Conservation (phyloP, 345 rosid genomes). For the Hibiscus trionum region DNA sequence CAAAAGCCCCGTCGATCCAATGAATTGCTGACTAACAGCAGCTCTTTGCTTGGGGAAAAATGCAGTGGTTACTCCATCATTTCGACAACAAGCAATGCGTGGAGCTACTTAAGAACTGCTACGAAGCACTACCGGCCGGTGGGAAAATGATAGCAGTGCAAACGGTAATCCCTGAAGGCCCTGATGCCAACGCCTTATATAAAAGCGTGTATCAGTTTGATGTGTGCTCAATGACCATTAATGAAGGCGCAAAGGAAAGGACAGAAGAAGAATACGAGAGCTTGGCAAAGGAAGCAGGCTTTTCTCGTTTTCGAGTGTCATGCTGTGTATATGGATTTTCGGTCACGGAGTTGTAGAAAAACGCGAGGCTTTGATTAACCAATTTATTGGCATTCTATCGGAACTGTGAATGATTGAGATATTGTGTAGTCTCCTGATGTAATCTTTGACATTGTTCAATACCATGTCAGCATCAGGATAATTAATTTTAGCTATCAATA, state of each 20-base stretch:
- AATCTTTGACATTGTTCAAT: no score
- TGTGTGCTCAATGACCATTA: conserved; percentile 28
- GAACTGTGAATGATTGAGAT: no score
- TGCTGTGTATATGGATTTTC: conserved; percentile 31
- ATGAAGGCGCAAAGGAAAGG: conserved; percentile 34
- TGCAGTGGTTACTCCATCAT: conserved; percentile 43
- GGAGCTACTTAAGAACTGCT: conserved; percentile 42
- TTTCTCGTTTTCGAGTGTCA: conserved; percentile 34
- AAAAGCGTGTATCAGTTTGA: conserved; percentile 35
- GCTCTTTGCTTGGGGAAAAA: background rate
- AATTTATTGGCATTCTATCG: background rate
- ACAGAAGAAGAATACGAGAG: conserved; percentile 29
- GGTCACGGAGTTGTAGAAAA: conserved; percentile 35
- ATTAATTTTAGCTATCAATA: no score
- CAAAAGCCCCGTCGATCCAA: conserved; percentile 5
- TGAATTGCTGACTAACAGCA: background rate
- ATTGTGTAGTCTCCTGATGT: no score
- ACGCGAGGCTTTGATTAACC: background rate
- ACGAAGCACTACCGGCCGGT: conserved; percentile 24
- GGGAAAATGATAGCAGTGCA: conserved; percentile 45
- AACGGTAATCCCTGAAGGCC: conserved; percentile 31
- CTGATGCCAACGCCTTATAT: conserved; percentile 18
- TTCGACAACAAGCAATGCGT: conserved; percentile 34
- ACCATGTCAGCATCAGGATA: no score
- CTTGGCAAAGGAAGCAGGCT: conserved; percentile 41